A percentile compares a stretch with the other conserved stretches of the same genome.
These are phyloP conservation scores for Stagonosporopsis chrysanthemi DNA, from an alignment of 2,329 filamentous ascomycete genomes.

Conservation along the genomic window DNA sequence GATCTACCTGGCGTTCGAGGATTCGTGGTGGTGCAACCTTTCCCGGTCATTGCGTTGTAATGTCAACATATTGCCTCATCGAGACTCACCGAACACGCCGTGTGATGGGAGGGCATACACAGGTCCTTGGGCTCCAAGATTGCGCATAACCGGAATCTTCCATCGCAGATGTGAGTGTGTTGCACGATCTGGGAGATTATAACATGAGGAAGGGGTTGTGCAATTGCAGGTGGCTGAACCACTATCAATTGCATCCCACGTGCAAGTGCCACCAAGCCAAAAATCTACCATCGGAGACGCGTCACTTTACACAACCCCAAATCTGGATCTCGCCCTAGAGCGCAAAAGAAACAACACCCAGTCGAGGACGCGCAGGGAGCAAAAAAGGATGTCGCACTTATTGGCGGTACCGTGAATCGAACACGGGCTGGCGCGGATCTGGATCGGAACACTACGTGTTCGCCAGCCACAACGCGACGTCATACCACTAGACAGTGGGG, in stretches of 20 bases:
- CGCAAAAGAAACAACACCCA: background rate
- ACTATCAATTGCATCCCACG: no score
- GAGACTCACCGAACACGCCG: constrained; percentile 3
- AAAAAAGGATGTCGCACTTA: constrained; percentile 27
- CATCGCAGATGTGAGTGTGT: no score
- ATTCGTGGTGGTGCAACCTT: background rate
- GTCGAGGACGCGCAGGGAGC: background rate
- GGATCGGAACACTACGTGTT: constrained; percentile 25
- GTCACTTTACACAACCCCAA: background rate
- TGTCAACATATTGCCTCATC: constrained; percentile 3
- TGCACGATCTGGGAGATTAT: no score
- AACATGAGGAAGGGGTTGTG: background rate
- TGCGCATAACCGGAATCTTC: no score
- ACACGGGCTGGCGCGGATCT: constrained; percentile 43
- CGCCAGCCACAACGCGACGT: constrained; percentile 44
- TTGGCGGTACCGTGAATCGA: constrained; percentile 43
- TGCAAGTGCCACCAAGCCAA: no score
- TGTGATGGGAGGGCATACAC: background rate
- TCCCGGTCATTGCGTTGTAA: constrained; percentile 1
- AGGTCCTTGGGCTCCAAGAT: no score
- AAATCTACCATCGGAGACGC: background rate
- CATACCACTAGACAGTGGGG: constrained; percentile 37
- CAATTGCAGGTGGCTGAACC: no score
- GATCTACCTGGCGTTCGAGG: constrained; percentile 1
- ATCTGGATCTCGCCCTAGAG: background rate